phyloP scores from a whole-genome alignment of 1,284 basidiomycete species.

The Coniophora puteana region DNA sequence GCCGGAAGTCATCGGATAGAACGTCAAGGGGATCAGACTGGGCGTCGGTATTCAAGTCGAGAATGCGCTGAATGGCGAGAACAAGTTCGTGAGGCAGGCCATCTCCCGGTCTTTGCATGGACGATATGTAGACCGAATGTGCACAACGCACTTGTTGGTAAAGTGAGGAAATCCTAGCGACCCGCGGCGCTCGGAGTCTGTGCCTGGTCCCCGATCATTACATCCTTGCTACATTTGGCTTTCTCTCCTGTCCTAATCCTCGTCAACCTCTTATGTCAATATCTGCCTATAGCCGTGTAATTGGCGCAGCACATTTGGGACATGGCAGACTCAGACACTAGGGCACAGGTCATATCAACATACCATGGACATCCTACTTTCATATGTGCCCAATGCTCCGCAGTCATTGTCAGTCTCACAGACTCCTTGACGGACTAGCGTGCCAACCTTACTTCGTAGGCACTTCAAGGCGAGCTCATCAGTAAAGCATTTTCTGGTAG shows the following conservation, averaged over 20 bases:
- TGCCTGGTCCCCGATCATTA: too few species aligned
- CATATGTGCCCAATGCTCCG: constrained; percentile 62
- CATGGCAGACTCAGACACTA: constrained; percentile 37
- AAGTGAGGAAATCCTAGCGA: too few species aligned
- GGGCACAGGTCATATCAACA: constrained; percentile 47
- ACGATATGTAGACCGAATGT: too few species aligned
- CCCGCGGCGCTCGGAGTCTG: too few species aligned
- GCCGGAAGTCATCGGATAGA: constrained; percentile 54
- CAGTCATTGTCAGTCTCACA: constrained; percentile 51
- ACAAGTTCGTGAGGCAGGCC: constrained; percentile 65
- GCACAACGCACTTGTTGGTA: too few species aligned
- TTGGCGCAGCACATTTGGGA: not conserved
- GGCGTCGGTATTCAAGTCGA: constrained; percentile 46
- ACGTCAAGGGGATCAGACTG: constrained; percentile 53
- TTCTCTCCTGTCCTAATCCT: too few species aligned
- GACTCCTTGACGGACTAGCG: not conserved
- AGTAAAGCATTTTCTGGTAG: constrained; percentile 84
- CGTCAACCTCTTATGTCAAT: too few species aligned
- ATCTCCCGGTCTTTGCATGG: constrained; percentile 24
- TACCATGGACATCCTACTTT: constrained; percentile 59
- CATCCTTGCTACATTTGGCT: too few species aligned
- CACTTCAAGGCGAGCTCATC: constrained; percentile 83
- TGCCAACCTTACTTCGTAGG: constrained; percentile 33
- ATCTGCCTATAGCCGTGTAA: too few species aligned
- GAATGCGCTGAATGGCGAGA: constrained; percentile 62